Conservation (phyloP, 306 rosid species). For the Sophora flavescens region DNA sequence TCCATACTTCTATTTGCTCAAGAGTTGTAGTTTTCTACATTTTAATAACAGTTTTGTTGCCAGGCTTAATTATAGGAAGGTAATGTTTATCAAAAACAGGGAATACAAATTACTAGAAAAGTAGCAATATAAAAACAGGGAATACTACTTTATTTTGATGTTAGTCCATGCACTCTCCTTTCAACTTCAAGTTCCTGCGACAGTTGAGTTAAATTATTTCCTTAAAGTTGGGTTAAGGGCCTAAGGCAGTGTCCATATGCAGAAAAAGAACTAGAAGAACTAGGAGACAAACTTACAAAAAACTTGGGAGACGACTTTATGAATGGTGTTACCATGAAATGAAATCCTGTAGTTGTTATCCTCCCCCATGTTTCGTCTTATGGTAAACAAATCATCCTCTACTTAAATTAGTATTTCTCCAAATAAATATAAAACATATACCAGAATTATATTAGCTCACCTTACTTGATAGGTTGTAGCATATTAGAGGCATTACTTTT, state of each 20-base stretch:
- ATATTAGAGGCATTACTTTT: neutral
- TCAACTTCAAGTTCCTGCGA: neutral
- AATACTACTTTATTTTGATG: neutral
- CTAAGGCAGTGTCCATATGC: neutral
- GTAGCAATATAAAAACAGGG: neutral
- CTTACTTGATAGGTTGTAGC: neutral
- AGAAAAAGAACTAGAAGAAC: neutral
- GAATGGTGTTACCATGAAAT: too few relatives aligned
- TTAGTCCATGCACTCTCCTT: neutral
- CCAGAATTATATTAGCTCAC: neutral
- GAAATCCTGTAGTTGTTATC: too few relatives aligned
- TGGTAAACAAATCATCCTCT: too few relatives aligned
- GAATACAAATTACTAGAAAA: constrained; percentile 1
- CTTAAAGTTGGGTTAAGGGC: neutral
- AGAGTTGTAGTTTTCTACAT: neutral
- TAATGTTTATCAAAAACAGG: neutral
- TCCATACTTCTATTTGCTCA: neutral
- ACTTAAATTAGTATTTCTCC: neutral
- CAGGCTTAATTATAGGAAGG: neutral
- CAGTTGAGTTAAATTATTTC: neutral
- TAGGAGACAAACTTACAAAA: neutral
- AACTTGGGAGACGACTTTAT: neutral
- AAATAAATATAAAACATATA: neutral
- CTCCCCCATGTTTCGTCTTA: too few relatives aligned
- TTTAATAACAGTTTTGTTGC: constrained; percentile 4